Conservation (phyloP, 1,284 basidiomycete genomes). For the Cryptococcus floricola region DNA sequence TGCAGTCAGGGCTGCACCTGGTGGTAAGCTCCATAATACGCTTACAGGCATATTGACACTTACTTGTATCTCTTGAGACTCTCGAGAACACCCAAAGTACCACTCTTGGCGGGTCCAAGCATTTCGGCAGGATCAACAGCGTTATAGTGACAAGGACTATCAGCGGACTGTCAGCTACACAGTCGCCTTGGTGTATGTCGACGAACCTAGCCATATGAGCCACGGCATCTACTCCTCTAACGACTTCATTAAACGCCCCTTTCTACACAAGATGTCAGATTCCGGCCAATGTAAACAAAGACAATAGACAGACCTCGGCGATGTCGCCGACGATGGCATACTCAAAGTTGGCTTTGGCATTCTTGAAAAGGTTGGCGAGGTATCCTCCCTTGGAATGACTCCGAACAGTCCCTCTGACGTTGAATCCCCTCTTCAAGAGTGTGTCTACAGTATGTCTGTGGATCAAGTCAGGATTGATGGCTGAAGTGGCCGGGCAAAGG, state of each 20-base stretch:
- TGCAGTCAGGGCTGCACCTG: slow-evolving; percentile 50
- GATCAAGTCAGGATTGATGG: slow-evolving; percentile 1
- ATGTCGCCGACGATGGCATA: slow-evolving; percentile 59
- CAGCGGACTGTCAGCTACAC: background rate
- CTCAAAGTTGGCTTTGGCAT: slow-evolving; percentile 52
- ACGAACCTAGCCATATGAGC: slow-evolving; percentile 28
- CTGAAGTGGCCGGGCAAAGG: background rate
- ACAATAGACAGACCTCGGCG: slow-evolving; percentile 49
- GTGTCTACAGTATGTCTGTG: slow-evolving; percentile 33
- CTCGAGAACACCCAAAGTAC: slow-evolving; percentile 58
- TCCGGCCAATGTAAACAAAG: background rate
- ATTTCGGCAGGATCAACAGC: slow-evolving; percentile 49
- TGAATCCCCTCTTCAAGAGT: slow-evolving; percentile 37
- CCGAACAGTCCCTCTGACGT: slow-evolving; percentile 59
- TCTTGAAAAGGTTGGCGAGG: slow-evolving; percentile 54
- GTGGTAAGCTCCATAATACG: background rate
- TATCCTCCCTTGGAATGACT: slow-evolving; percentile 56
- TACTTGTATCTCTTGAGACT: slow-evolving; percentile 51
- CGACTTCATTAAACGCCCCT: slow-evolving; percentile 66
- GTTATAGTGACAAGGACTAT: slow-evolving; percentile 30
- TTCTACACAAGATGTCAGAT: slow-evolving; percentile 43
- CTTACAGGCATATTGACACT: background rate
- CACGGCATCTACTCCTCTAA: slow-evolving; percentile 63
- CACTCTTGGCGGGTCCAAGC: slow-evolving; percentile 60
- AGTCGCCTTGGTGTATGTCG: background rate